A percentile compares a stretch with the other conserved stretches of the same genome.
Evolutionary conservation across 2,329 filamentous ascomycete species (phyloP).

Genomic region (Cylindrodendrum hubeiense): DNA sequence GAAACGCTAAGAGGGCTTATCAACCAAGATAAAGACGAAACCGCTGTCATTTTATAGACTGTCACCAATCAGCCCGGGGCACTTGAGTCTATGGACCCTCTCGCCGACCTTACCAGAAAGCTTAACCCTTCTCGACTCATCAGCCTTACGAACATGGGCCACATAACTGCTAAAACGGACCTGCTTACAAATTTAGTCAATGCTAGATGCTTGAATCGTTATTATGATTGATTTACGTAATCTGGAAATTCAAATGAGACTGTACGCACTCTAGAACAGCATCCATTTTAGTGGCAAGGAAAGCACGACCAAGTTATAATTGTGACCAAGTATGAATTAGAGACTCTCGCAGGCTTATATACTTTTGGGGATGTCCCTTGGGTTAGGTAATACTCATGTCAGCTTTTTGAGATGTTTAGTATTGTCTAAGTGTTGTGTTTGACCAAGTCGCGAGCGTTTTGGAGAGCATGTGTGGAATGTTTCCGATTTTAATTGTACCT

Average conservation of each 20-base stretch:
- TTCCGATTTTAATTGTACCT: conserved; percentile 29
- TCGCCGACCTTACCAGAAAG: conserved; percentile 13
- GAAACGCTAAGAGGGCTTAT: conserved; percentile 23
- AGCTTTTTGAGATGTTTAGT: conserved; percentile 30
- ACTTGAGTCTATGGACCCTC: conserved; percentile 21
- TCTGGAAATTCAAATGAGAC: conserved; percentile 19
- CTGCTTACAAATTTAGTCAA: conserved; percentile 25
- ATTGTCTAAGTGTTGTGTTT: too few species aligned
- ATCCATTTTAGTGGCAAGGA: conserved; percentile 13
- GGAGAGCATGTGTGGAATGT: conserved; percentile 37
- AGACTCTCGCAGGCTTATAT: conserved; percentile 22
- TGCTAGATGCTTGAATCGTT: conserved; percentile 25
- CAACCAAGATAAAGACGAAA: conserved; percentile 26
- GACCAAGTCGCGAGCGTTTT: conserved; percentile 28
- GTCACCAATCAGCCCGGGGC: conserved; percentile 26
- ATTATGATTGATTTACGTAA: conserved; percentile 28
- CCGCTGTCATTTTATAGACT: conserved; percentile 25
- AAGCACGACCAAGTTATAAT: conserved; percentile 29
- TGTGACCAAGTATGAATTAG: conserved; percentile 25
- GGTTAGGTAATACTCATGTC: conserved; percentile 31
- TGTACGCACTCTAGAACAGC: conserved; percentile 17
- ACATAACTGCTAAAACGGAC: conserved; percentile 9
- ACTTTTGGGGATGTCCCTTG: conserved; percentile 29
- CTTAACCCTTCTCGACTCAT: conserved; percentile 24
- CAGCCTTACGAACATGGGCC: conserved; percentile 22